Evolutionary conservation across 2,329 filamentous ascomycete genomes (phyloP).

Genomic region (Trichoderma endophyticum): DNA sequence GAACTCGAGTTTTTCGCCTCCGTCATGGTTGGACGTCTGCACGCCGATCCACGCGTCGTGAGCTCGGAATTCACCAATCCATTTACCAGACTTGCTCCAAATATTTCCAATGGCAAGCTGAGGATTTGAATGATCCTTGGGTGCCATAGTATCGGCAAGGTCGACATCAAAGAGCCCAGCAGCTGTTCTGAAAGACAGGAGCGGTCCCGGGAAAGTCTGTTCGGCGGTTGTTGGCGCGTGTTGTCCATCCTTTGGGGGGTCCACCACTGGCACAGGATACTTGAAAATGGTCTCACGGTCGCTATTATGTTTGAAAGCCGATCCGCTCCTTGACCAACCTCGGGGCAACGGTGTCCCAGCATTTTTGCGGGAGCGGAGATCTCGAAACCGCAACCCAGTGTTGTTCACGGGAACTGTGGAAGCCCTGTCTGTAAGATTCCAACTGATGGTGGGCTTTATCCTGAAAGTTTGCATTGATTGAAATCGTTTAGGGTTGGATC

Average conservation of each 20-base stretch:
- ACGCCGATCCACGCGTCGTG: constrained; percentile 46
- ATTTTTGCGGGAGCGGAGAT: constrained; percentile 35
- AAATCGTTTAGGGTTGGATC: constrained; percentile 34
- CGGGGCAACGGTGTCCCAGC: constrained; percentile 33
- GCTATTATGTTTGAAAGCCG: constrained; percentile 39
- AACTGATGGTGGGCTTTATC: constrained; percentile 38
- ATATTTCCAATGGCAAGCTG: constrained; percentile 44
- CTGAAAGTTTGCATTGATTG: constrained; percentile 38
- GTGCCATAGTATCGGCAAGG: constrained; percentile 35
- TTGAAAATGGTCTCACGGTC: constrained; percentile 39
- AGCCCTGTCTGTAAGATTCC: constrained; percentile 40
- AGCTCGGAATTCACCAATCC: constrained; percentile 43
- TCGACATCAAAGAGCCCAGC: constrained; percentile 41
- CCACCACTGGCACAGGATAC: constrained; percentile 42
- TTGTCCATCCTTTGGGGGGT: constrained; percentile 29
- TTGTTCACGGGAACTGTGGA: constrained; percentile 35
- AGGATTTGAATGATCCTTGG: constrained; percentile 36
- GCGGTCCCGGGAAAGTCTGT: constrained; percentile 35
- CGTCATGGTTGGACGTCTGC: constrained; percentile 46
- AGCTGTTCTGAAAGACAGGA: constrained; percentile 41
- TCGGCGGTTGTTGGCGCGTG: constrained; percentile 32
- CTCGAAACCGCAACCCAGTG: constrained; percentile 39
- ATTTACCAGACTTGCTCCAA: constrained; percentile 35
- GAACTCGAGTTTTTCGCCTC: constrained; percentile 44
- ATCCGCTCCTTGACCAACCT: constrained; percentile 39